phyloP scores from a whole-genome alignment of 2,329 filamentous ascomycete species.

The Karstenula rhodostoma region DNA sequence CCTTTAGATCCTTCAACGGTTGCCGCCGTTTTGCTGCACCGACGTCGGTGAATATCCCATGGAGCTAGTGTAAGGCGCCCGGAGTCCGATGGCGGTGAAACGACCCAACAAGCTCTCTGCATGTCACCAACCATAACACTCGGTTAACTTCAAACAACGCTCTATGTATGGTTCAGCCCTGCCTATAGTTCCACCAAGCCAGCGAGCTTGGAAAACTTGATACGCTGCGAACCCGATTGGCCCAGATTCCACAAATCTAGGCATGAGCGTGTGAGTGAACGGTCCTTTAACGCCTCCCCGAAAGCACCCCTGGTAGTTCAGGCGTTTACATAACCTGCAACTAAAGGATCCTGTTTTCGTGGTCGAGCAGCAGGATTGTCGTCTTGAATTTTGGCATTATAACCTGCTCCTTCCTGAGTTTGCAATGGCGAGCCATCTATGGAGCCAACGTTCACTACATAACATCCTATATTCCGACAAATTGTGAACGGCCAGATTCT shows the following conservation, averaged over 20 bases:
- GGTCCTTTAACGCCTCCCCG: background rate
- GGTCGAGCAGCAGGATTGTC: background rate
- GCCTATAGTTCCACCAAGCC: background rate
- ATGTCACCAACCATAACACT: background rate
- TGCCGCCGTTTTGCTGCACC: conserved; percentile 1
- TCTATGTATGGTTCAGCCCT: background rate
- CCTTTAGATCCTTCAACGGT: background rate
- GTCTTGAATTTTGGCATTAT: no score
- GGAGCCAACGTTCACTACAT: no score
- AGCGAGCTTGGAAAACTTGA: background rate
- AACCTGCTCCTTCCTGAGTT: no score
- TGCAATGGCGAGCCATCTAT: no score
- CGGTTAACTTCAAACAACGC: background rate
- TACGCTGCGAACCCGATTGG: background rate
- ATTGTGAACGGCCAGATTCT: background rate
- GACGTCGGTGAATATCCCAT: background rate
- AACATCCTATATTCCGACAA: background rate
- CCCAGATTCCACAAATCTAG: background rate
- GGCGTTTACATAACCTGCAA: background rate
- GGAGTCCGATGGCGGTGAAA: conserved; percentile 6
- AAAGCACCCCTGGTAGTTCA: background rate
- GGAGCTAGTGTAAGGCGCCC: conserved; percentile 2
- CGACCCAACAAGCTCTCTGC: background rate
- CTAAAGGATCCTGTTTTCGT: background rate
- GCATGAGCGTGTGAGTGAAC: background rate